Percentiles rank a stretch among this genome's conserved stretches.
Evolutionary conservation across 179 eudicot genomes (phyloP).

Genomic region (Silene coronaria): DNA sequence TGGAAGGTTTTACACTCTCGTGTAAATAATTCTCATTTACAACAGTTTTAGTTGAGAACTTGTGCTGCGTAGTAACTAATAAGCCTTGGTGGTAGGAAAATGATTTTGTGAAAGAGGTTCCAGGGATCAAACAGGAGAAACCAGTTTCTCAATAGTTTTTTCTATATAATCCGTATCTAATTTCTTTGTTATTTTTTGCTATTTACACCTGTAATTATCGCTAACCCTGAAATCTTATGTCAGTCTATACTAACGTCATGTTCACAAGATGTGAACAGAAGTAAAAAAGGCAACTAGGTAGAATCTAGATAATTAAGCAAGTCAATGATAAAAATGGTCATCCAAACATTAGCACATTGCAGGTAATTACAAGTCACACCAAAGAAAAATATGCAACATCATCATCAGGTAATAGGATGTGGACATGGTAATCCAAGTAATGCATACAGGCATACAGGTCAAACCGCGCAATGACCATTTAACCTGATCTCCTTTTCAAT

Average conservation of each 20-base stretch:
- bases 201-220: neutral
- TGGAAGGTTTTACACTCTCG: too few species aligned
- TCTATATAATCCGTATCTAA: too few species aligned
- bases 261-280: conserved; percentile 1
- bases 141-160: neutral
- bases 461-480: neutral
- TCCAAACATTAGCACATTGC: conserved; percentile 12
- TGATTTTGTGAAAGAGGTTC: conserved; percentile 1
- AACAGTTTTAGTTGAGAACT: too few species aligned
- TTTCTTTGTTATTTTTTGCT: neutral
- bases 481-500: neutral
- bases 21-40: too few species aligned
- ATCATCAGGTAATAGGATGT: neutral
- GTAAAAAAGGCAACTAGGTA: neutral
- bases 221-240: neutral
- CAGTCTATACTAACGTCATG: conserved; percentile 3
- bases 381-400: conserved; percentile 12
- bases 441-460: neutral
- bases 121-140: too few species aligned
- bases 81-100: neutral
- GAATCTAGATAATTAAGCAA: conserved; percentile 4
- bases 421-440: neutral
- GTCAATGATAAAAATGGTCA: conserved; percentile 6
- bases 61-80: too few species aligned
- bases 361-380: neutral